A percentile compares a stretch with the other conserved stretches of the same genome.
Evolutionary conservation across 805 yeast species (phyloP).

Genomic region (Sungouiozyma intestinalis): DNA sequence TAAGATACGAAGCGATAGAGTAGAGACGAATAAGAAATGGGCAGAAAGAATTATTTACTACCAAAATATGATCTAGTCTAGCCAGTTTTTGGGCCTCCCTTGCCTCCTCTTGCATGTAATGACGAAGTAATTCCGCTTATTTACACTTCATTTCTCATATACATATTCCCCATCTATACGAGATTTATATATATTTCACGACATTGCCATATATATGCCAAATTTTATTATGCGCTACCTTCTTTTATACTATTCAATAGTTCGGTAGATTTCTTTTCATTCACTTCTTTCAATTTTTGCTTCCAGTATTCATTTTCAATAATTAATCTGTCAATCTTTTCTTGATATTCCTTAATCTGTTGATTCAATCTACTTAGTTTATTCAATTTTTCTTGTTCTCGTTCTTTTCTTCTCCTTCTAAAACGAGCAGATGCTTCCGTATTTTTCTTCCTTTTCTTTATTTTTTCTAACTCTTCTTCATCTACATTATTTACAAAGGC

Average conservation of each 20-base stretch:
- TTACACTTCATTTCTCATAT: not conserved
- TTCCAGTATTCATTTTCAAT: slow-evolving; percentile 27
- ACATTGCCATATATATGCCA: too few relatives aligned
- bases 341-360: slow-evolving; percentile 15
- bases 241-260: slow-evolving; percentile 18
- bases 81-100: not conserved
- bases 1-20: slow-evolving; percentile 17
- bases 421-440: slow-evolving; percentile 94
- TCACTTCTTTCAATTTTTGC: slow-evolving; percentile 15
- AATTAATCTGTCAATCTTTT: slow-evolving; percentile 14
- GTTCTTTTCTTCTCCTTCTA: slow-evolving; percentile 40
- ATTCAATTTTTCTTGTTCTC: slow-evolving; percentile 15
- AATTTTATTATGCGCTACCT: not conserved
- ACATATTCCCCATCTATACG: not conserved
- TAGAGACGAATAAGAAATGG: slow-evolving; percentile 22
- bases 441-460: slow-evolving; percentile 66
- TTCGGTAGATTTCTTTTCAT: slow-evolving; percentile 21
- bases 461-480: not conserved
- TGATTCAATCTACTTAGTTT: slow-evolving; percentile 13
- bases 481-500: not conserved
- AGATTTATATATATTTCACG: not conserved
- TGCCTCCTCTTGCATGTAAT: not conserved
- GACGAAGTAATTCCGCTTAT: not conserved
- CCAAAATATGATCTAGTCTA: slow-evolving; percentile 2
- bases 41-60: slow-evolving; percentile 25